Evolutionary conservation across 2,329 filamentous ascomycete genomes (phyloP), one percentile per base, ranked within the genome.

Genomic region (Diaporthe citrichinensis): DNA sequence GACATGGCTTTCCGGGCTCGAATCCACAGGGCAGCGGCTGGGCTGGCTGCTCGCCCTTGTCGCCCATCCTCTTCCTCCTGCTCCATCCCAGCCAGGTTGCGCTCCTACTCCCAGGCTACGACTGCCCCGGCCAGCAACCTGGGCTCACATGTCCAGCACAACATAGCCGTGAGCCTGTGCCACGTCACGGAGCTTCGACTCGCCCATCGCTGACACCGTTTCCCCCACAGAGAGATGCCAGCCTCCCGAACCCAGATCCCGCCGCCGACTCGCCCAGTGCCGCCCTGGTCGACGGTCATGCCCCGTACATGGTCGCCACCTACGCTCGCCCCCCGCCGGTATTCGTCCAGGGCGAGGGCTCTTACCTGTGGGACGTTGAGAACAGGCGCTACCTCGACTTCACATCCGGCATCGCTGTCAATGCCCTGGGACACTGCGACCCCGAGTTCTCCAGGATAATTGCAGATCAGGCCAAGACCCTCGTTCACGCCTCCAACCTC

Each of bases 351-450:
- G 97, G 96, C 78, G 88, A 95, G 82, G 97, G 97, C 3, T 95
- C 93, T 76, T 96, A 95, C 83, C 85, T 99, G 77, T 98, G 93
- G 91, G 97, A 99, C 83, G 86, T 96, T 51, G 95, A 98, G 86
- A 94, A 97, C 82, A 89, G 94, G 77, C 92, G 92, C 83, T 99
- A 98, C 83, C 89, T 99, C 41, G 97, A 99, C 85, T 95, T 99
- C 81, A 98, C 97, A 1, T 94, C 96, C 14, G 97, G 97, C 65
- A 99, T 99, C 82, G 97, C 97, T 23, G 97, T 99, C 82, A 98
- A 96, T 85, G 92, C 94, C 31, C 89, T 99, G 46, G 97, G 97
- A 14, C 97, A 99, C 83, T 95, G 94, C 81, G 95, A 99, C 80
- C 89, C 93, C 6, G 94, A 94, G 80, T 91, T 98, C 79, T 88